These are phyloP conservation scores for Ballota nigra DNA, from an alignment of 257 asterid genomes.

Conservation along the genomic window DNA sequence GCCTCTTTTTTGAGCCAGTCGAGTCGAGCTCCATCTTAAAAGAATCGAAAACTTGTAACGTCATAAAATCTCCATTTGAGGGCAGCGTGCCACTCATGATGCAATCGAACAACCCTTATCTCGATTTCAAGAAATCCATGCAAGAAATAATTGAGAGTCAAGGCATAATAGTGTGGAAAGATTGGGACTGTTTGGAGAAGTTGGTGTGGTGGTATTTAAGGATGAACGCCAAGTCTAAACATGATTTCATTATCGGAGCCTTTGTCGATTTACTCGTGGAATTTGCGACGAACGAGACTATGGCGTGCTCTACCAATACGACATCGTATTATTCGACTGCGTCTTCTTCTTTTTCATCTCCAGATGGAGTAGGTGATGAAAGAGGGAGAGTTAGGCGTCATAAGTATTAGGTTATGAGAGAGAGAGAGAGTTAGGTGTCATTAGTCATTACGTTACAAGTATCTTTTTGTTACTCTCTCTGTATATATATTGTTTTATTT, in stretches of 20 bases:
- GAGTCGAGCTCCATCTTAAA: conserved; percentile 41
- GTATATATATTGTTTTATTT: too few relatives aligned
- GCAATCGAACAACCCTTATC: conserved; percentile 62
- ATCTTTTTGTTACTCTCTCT: too few relatives aligned
- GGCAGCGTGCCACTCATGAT: conserved; percentile 46
- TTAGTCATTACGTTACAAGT: too few relatives aligned
- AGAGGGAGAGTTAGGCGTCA: neutral
- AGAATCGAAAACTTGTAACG: neutral
- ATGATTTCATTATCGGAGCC: conserved; percentile 54
- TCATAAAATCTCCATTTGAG: conserved; percentile 25
- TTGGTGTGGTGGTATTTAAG: conserved; percentile 60
- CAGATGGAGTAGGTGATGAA: neutral
- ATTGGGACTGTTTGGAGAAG: conserved; percentile 72
- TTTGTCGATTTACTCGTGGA: conserved; percentile 57
- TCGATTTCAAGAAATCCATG: conserved; percentile 74
- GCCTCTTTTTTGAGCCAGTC: conserved; percentile 63
- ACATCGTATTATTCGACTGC: conserved; percentile 11
- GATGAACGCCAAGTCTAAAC: conserved; percentile 55
- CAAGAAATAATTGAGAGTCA: conserved; percentile 62
- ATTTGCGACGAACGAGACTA: too few relatives aligned
- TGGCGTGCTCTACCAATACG: neutral
- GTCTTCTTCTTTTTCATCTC: conserved; percentile 15
- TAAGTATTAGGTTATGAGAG: neutral
- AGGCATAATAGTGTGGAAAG: conserved; percentile 35
- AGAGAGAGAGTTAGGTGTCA: too few relatives aligned